Evolutionary conservation across 1,139 yeast genomes (phyloP), one percentile per base, ranked within the genome.

Genomic region (Suhomyces choctaworum): DNA sequence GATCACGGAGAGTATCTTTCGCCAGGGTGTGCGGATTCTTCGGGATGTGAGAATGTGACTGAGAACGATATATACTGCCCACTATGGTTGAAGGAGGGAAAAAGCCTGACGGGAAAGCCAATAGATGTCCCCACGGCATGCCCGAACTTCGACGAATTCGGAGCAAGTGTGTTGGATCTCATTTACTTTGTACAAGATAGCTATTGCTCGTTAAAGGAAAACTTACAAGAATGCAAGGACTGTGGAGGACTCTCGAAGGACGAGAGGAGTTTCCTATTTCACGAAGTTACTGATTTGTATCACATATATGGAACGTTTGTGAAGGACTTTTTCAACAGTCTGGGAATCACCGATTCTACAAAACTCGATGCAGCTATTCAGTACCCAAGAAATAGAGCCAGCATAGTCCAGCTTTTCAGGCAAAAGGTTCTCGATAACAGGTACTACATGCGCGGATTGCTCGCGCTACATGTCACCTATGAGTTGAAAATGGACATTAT

Each of bases 11-110:
- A n/a, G n/a, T n/a, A n/a, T n/a, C n/a, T n/a, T n/a, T n/a, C n/a
- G n/a, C n/a, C n/a, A n/a, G n/a, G n/a, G n/a, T n/a, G n/a, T n/a
- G n/a, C n/a, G n/a, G n/a, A n/a, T n/a, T n/a, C n/a, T n/a, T n/a
- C n/a, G n/a, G n/a, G n/a, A n/a, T n/a, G n/a, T n/a, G n/a, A n/a
- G n/a, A n/a, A n/a, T n/a, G n/a, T n/a, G n/a, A n/a, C n/a, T n/a
- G n/a, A n/a, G n/a, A n/a, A n/a, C n/a, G n/a, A n/a, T n/a, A 22
- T 21, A 7, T 28, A 28, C 16, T 32, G 36, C 24, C 36, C 36
- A 3, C 4, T 21, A 9, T 32, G 36, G 36, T 25, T 32, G 13
- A n/a, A n/a, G n/a, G n/a, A n/a, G n/a, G n/a, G n/a, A n/a, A n/a
- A n/a, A n/a, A n/a, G n/a, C n/a, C n/a, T n/a, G n/a, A n/a, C n/a